Evolutionary conservation across 1,284 basidiomycete species (phyloP), one percentile per base, ranked within the genome.

Genomic region (Cryptococcus amylolentus): DNA sequence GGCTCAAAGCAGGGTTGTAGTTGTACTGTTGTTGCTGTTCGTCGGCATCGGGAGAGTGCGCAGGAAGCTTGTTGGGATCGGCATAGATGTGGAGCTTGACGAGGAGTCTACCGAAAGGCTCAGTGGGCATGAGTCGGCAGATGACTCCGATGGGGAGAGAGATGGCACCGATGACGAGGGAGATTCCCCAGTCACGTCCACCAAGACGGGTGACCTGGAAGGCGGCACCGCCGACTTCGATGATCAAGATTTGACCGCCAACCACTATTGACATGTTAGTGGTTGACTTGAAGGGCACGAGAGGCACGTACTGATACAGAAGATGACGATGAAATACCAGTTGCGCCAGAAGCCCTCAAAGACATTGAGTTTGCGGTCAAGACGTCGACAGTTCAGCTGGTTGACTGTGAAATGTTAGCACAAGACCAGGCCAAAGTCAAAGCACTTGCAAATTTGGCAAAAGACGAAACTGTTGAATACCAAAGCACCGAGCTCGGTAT

Each of bases 381-480:
- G 81, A 44, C 91, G 83, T 55, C 95, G 83, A 64, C 88, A 91
- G 72, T 98, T 98, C 77, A 98, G 77, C 60, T 91, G 93, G 80
- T 97, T 97, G 79, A 80, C 71, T 73, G 52, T 27, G 50, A 35
- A 10, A 10, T 10, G 10, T 35, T 35, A 4, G 39, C 18, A 38
- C 13, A 10, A 6, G 45, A 45, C 18, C 16, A 35, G 8, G 18
- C 6, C 18, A 9, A 6, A 38, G 23, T 23, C 23, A 3, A 23
- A 31, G 14, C 2, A 55, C 62, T 52, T 28, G 64, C 62, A 91
- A 66, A 97, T 91, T 75, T 96, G 92, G 50, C 90, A 91, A 77
- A 97, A 98, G 46, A 98, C 95, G 70, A 97, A 98, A 16, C 87
- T 67, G 73, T 98, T 98, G 85, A 98, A 98, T 42, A 97, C 89